phyloP scores from a whole-genome alignment of 345 rosid species.

The Trapa bicornis region DNA sequence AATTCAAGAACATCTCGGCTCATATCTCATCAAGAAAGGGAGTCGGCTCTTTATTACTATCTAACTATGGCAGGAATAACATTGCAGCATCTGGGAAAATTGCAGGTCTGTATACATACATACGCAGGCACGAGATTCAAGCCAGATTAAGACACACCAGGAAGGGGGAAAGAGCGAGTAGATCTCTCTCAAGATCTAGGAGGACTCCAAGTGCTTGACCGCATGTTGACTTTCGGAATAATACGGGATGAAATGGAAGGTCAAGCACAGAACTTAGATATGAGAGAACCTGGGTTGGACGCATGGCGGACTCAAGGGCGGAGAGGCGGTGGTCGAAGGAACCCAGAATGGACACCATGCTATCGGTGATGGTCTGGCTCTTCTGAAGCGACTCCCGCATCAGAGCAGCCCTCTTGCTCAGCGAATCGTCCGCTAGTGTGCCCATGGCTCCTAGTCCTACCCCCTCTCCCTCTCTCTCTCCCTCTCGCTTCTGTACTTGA shows the following conservation, averaged over 20 bases:
- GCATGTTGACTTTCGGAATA: background rate
- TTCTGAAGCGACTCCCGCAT: constrained; percentile 77
- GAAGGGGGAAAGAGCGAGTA: background rate
- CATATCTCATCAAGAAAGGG: background rate
- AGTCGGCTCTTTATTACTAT: too few relatives aligned
- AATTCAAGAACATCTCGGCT: background rate
- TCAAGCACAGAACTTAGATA: background rate
- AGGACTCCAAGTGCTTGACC: background rate
- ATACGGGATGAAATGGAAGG: background rate
- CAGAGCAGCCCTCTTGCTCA: constrained; percentile 56
- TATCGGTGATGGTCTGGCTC: constrained; percentile 85
- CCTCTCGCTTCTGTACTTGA: background rate
- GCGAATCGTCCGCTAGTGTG: constrained; percentile 51
- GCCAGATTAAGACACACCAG: too few relatives aligned
- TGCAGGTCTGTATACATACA: background rate
- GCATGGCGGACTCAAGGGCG: constrained; percentile 96
- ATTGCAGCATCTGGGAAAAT: background rate
- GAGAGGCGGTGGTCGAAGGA: constrained; percentile 98
- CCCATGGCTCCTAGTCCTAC: constrained; percentile 15
- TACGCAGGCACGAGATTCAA: background rate
- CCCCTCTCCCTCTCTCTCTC: background rate
- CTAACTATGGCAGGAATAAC: background rate
- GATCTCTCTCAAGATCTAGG: background rate
- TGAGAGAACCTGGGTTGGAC: constrained; percentile 78
- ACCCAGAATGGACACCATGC: constrained; percentile 80